Percentiles rank a stretch among this genome's conserved stretches.
phyloP scores from a whole-genome alignment of 306 rosid genomes.

The Calophaca sinica region DNA sequence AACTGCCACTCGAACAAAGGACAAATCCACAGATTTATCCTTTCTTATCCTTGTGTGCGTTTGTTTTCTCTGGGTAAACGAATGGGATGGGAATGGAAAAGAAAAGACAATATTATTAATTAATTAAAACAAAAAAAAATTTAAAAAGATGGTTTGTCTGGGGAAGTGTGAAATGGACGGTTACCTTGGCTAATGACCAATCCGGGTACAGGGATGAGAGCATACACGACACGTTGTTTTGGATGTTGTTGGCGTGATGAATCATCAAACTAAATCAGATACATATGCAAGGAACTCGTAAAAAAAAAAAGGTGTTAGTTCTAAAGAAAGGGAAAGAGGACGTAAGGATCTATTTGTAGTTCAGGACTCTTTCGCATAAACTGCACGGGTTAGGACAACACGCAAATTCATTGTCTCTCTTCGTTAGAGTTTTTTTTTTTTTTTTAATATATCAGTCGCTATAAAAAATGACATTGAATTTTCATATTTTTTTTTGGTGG shows the following conservation, averaged over 20 bases:
- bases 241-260: background rate
- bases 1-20: slow-evolving; percentile 22
- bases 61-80: slow-evolving; percentile 26
- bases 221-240: background rate
- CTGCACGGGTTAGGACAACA: too few species aligned
- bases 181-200: slow-evolving; percentile 30
- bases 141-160: background rate
- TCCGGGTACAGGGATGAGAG: background rate
- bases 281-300: too few species aligned
- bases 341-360: too few species aligned
- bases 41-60: background rate
- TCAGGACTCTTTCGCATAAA: too few species aligned
- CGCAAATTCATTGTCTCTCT: too few species aligned
- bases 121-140: background rate
- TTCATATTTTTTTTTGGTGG: too few species aligned
- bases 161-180: slow-evolving; percentile 32
- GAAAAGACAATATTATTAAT: background rate
- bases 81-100: background rate
- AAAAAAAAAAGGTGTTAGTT: too few species aligned
- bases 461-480: too few species aligned
- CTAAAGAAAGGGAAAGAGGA: too few species aligned
- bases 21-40: background rate
- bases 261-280: too few species aligned
- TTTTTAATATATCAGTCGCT: too few species aligned
- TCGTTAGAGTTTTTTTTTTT: too few species aligned